Conservation (phyloP, 108 stramenopile species). For the Fragilaria crotonensis region DNA sequence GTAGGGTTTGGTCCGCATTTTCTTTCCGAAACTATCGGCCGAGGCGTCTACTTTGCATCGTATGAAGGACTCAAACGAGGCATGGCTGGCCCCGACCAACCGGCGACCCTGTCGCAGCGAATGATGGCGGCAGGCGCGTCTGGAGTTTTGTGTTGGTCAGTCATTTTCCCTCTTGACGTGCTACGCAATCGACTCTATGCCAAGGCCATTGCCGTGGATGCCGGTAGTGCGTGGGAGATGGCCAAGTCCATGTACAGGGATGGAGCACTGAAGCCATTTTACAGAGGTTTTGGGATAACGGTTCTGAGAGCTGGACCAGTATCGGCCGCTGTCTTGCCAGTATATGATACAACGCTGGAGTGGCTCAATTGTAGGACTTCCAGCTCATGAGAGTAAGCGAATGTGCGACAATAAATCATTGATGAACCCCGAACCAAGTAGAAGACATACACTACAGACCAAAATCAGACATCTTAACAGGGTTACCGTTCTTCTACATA, state of each 20-base stretch:
- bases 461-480: no score
- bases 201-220: conserved; percentile 11
- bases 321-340: conserved; percentile 68
- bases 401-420: no score
- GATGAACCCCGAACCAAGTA: no score
- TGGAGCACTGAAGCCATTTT: conserved; percentile 29
- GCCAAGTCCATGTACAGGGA: conserved; percentile 19
- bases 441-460: no score
- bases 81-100: no score
- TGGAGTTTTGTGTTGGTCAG: conserved; percentile 62
- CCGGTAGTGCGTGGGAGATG: conserved; percentile 15
- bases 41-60: conserved; percentile 42
- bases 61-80: conserved; percentile 67
- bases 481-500: no score
- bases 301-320: conserved; percentile 72
- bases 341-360: conserved; percentile 57
- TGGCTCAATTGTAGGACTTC: no score
- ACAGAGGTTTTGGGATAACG: conserved; percentile 58
- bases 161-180: conserved; percentile 64
- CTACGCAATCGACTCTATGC: conserved; percentile 49
- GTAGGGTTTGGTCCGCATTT: conserved; percentile 60
- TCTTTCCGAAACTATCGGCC: conserved; percentile 42
- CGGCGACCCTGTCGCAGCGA: conserved; percentile 18
- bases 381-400: no score
- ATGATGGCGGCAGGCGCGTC: conserved; percentile 61